Evolutionary conservation across 441 rosid species (phyloP).

Genomic region (Biscutella laevigata): DNA sequence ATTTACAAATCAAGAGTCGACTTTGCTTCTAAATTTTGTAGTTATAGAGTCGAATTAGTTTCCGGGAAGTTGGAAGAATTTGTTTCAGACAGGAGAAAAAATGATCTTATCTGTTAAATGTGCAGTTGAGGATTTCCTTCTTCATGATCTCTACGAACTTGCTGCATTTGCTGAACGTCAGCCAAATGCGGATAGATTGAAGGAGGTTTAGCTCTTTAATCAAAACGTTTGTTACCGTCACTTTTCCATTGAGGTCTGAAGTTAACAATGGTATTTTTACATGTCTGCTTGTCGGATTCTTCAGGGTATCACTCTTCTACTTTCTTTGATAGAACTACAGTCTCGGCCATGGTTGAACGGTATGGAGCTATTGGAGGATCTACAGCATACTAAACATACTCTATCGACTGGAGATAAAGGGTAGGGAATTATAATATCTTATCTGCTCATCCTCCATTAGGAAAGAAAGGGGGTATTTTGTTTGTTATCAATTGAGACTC

Average conservation of each 20-base stretch:
- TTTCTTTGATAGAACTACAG: conserved; percentile 36
- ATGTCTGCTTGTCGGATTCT: background rate
- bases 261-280: background rate
- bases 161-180: conserved; percentile 37
- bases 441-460: background rate
- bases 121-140: conserved; percentile 52
- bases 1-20: background rate
- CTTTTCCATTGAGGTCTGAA: background rate
- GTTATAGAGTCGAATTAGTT: background rate
- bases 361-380: conserved; percentile 50
- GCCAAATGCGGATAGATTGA: conserved; percentile 32
- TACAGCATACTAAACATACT: conserved; percentile 32
- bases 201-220: conserved; percentile 31
- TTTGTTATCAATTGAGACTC: background rate
- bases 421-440: conserved; percentile 27
- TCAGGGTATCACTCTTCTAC: conserved; percentile 45
- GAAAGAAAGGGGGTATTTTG: background rate
- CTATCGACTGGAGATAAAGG: conserved; percentile 53
- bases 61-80: too few relatives aligned
- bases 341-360: conserved; percentile 56
- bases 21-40: background rate
- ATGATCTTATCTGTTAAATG: background rate
- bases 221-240: too few relatives aligned
- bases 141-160: conserved; percentile 41
- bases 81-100: too few relatives aligned